phyloP scores from a whole-genome alignment of 2,329 filamentous ascomycete genomes.

The Alternaria triticina region DNA sequence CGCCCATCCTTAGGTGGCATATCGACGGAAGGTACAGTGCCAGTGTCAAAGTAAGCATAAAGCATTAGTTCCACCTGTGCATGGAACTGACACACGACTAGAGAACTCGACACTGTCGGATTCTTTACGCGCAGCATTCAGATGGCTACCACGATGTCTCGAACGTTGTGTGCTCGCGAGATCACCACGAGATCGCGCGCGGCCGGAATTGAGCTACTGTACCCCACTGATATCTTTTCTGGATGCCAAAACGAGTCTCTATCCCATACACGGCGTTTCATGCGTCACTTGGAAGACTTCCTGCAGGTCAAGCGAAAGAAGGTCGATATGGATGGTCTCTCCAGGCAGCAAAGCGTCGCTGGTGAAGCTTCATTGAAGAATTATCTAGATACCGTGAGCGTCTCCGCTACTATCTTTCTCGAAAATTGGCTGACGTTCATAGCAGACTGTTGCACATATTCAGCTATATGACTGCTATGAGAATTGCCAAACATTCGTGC shows the following conservation, averaged over 20 bases:
- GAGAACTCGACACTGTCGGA: not conserved
- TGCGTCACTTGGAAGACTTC: not conserved
- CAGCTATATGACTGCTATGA: not conserved
- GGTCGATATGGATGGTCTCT: not conserved
- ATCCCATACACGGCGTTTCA: not conserved
- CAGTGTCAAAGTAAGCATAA: not conserved
- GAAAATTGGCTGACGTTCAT: rapidly evolving
- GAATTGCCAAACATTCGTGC: not conserved
- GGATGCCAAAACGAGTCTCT: not conserved
- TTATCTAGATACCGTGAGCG: not conserved
- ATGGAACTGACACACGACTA: not conserved
- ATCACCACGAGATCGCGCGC: not conserved
- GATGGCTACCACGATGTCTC: not conserved
- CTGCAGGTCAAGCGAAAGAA: not conserved
- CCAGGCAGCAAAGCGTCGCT: not conserved
- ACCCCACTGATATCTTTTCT: not conserved
- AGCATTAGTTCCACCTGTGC: too few species aligned
- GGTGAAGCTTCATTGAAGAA: not conserved
- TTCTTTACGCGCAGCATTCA: not conserved
- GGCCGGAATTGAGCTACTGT: not conserved
- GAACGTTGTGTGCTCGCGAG: not conserved
- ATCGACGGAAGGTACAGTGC: not conserved
- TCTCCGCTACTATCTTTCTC: rapidly evolving
- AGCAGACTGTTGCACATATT: not conserved
- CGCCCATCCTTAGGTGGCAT: not conserved